phyloP scores from a whole-genome alignment of 768 basidiomycete genomes.

The Xerocomus spinulosus region DNA sequence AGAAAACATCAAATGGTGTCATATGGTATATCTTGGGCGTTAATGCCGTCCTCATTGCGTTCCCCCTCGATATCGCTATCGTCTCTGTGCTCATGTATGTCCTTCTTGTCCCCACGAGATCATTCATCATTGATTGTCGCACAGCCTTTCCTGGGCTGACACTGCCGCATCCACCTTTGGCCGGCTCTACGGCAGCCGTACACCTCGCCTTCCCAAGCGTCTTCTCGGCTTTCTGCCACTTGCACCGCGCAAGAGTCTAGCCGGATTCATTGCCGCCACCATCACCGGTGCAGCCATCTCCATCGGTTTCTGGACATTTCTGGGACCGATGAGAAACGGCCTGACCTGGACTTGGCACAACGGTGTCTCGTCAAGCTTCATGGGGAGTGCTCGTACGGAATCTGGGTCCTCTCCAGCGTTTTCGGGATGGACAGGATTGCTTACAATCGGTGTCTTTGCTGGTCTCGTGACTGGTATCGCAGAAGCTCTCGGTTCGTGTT shows the following conservation, averaged over 20 bases:
- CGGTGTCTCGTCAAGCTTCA: slow-evolving; percentile 38
- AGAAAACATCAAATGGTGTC: slow-evolving; percentile 75
- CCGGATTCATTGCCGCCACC: slow-evolving; percentile 76
- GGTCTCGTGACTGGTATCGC: slow-evolving; percentile 80
- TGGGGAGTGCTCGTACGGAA: slow-evolving; percentile 2
- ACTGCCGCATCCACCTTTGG: slow-evolving; percentile 92
- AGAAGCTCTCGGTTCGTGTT: slow-evolving; percentile 78
- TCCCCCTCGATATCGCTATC: slow-evolving; percentile 86
- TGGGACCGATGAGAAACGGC: slow-evolving; percentile 46
- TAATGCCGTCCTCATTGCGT: slow-evolving; percentile 65
- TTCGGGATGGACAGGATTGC: slow-evolving; percentile 42
- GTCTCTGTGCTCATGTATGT: slow-evolving; percentile 85
- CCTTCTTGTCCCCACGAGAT: not conserved
- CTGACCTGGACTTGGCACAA: slow-evolving; percentile 55
- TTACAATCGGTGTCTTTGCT: slow-evolving; percentile 54
- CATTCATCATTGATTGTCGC: not conserved
- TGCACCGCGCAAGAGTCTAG: slow-evolving; percentile 78
- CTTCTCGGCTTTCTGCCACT: slow-evolving; percentile 53
- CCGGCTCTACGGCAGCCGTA: slow-evolving; percentile 71
- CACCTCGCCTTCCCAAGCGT: slow-evolving; percentile 54
- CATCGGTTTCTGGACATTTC: slow-evolving; percentile 63
- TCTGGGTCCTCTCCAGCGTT: slow-evolving; percentile 3
- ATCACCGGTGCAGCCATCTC: slow-evolving; percentile 67
- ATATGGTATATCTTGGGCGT: slow-evolving; percentile 88
- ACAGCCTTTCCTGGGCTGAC: slow-evolving; percentile 92